Conservation (phyloP, 2,329 filamentous ascomycete species). For the Diaporthe vaccinii region DNA sequence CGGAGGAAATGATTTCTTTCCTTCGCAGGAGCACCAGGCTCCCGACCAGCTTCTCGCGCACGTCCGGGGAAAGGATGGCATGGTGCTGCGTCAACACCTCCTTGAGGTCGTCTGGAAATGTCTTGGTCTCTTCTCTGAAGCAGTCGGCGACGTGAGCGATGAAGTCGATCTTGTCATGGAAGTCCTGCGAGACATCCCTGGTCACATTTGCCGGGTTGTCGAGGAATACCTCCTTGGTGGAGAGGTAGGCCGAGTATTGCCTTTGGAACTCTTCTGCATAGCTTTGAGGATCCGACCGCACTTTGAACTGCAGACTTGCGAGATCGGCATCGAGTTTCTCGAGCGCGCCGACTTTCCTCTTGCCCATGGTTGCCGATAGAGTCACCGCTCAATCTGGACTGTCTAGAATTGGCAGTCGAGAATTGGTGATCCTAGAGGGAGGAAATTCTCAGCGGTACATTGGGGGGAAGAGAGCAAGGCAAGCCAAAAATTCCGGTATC, state of each 20-base stretch:
- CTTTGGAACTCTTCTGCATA: conserved; percentile 91
- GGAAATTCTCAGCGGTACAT: conserved; percentile 8
- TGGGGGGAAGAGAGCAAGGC: neutral
- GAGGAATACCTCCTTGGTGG: conserved; percentile 91
- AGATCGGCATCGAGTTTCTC: conserved; percentile 96
- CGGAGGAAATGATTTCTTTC: conserved; percentile 92
- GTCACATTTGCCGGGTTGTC: conserved; percentile 84
- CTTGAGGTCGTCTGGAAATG: conserved; percentile 86
- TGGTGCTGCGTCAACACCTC: conserved; percentile 86
- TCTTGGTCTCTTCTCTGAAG: conserved; percentile 83
- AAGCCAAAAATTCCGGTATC: conserved; percentile 29
- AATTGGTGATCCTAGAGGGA: too few species aligned
- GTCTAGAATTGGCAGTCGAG: neutral
- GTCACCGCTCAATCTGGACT: neutral
- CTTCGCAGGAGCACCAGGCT: conserved; percentile 88
- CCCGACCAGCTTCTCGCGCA: conserved; percentile 94
- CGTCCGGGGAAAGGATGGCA: conserved; percentile 82
- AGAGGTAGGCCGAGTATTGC: conserved; percentile 93
- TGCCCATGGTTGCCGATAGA: conserved; percentile 73
- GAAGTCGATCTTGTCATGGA: conserved; percentile 93
- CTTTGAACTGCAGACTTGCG: conserved; percentile 92
- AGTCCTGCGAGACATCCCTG: conserved; percentile 82
- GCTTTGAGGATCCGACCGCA: conserved; percentile 84
- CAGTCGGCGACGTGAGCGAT: conserved; percentile 94
- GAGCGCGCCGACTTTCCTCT: conserved; percentile 90